Percentiles rank a stretch among this genome's conserved stretches.
Conservation (phyloP, 176 grass and related monocot genomes). For the Triticum monococcum region DNA sequence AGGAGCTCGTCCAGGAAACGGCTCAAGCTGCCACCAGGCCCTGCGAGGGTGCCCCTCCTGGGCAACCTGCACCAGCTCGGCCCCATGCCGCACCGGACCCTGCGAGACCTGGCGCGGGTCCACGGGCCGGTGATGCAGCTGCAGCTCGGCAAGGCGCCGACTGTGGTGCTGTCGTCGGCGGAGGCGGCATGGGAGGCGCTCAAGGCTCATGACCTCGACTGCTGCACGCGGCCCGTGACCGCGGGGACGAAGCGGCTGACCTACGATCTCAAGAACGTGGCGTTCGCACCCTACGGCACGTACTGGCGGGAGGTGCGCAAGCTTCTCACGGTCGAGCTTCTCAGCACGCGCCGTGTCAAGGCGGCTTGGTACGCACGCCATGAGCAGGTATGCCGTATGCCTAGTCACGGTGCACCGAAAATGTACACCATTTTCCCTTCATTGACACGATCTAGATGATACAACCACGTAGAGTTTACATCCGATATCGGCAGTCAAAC, state of each 20-base stretch:
- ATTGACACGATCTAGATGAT: no score
- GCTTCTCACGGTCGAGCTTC: slow-evolving; percentile 38
- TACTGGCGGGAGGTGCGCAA: slow-evolving; percentile 48
- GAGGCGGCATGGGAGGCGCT: slow-evolving; percentile 39
- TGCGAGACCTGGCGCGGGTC: slow-evolving; percentile 28
- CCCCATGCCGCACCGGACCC: slow-evolving; percentile 35
- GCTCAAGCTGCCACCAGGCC: slow-evolving; percentile 43
- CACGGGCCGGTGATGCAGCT: slow-evolving; percentile 47
- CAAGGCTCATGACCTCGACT: slow-evolving; percentile 48
- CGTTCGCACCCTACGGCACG: slow-evolving; percentile 43
- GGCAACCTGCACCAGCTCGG: slow-evolving; percentile 55
- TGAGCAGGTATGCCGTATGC: neutral
- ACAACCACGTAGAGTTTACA: neutral
- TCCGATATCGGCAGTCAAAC: neutral
- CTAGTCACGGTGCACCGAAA: no score
- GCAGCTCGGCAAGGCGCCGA: slow-evolving; percentile 38
- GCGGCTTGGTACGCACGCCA: slow-evolving; percentile 23
- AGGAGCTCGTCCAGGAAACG: neutral
- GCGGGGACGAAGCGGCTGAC: slow-evolving; percentile 9
- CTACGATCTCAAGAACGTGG: slow-evolving; percentile 21
- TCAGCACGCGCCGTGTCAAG: slow-evolving; percentile 49
- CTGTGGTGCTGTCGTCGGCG: slow-evolving; percentile 47
- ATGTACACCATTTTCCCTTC: no score
- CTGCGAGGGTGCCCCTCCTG: slow-evolving; percentile 22
- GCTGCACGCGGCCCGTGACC: slow-evolving; percentile 29